Evolutionary conservation across 768 basidiomycete species (phyloP), one percentile per base, ranked within the genome.

Genomic region (Tricholoma sp.): DNA sequence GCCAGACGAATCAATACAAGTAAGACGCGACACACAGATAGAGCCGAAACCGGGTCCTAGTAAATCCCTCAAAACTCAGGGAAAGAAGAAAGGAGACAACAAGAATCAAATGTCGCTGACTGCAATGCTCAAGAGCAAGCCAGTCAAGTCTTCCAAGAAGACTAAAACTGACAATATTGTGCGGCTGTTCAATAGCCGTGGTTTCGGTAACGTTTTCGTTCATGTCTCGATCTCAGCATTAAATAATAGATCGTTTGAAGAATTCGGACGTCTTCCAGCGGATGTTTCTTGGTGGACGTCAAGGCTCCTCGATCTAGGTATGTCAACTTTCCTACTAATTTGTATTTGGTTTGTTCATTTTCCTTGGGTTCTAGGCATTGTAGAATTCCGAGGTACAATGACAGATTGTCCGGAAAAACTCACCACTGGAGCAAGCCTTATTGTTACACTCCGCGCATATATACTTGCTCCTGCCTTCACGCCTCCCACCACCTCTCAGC

Each of bases 201-300:
- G 88, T 1, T 85, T 84, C 56, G 88, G 89, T 90, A 59, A 35
- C 75, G 59, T 53, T n/a, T 16, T 57, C 24, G 9, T 19, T n/a
- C 35, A 18, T 10, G 14, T 24, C 12, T 19, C 31, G 52, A 12
- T 50, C 39, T n/a, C 19, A 35, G 41, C 21, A 57, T 51, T 47
- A 18, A 29, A n/a, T 59, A 18, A 29, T 59, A 18, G 10, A 53
- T 22, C 21, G 54, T 57, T 50, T n/a, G 14, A 66, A 89, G 91
- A 92, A 64, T 88, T 94, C 62, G 91, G 89, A 9, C 77, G 91
- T 22, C 69, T 94, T 24, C 84, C 88, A 0, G 84, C 83, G 55
- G 84, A 88, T 35, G 74, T 81, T 22, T 82, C 88, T 4, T 76
- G 77, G 62, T 93, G 90, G 91, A 78, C 89, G 14, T 83, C 87